These are phyloP conservation scores for Trebouxiophyceae sp. DNA, from an alignment of 163 green algal species.

Conservation along the genomic window DNA sequence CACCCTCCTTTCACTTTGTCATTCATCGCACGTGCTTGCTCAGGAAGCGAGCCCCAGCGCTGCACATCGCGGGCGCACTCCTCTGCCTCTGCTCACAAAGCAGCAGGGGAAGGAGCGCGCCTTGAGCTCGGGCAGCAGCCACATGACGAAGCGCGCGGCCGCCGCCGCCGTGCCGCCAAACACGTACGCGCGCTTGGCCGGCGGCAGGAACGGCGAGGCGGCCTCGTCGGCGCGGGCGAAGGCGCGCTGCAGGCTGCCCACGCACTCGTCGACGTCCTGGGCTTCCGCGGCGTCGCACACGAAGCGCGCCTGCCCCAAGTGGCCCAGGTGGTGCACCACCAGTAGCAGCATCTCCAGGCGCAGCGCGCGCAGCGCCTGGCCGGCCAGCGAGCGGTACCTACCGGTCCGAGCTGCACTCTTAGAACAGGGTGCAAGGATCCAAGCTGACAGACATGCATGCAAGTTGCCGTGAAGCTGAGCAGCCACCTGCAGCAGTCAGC, in stretches of 20 bases:
- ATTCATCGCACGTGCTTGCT: too few species aligned
- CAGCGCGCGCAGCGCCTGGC: constrained; percentile 29
- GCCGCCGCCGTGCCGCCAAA: constrained; percentile 32
- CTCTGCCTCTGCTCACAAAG: too few species aligned
- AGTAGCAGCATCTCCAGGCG: constrained; percentile 46
- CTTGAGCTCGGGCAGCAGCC: constrained; percentile 43
- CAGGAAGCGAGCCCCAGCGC: too few species aligned
- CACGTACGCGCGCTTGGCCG: constrained; percentile 37
- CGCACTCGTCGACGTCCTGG: constrained; percentile 34
- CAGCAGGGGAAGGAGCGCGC: constrained; percentile 2
- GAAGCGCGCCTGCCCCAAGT: constrained; percentile 21
- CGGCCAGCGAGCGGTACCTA: constrained; percentile 40
- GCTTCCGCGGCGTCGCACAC: constrained; percentile 27
- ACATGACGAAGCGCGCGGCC: constrained; percentile 35
- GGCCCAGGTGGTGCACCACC: constrained; percentile 28
- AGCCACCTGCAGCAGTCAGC: too few species aligned
- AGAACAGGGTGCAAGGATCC: too few species aligned
- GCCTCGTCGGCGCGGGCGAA: constrained; percentile 35
- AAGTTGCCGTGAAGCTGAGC: too few species aligned
- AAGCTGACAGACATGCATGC: too few species aligned
- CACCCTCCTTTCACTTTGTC: too few species aligned
- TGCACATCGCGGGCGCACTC: too few species aligned
- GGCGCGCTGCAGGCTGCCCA: constrained; percentile 24
- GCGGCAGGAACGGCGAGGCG: constrained; percentile 28
- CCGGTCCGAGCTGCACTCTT: neutral